phyloP scores from a whole-genome alignment of 192 early-diverging fungal genomes.

The Chytriomyces sp. region DNA sequence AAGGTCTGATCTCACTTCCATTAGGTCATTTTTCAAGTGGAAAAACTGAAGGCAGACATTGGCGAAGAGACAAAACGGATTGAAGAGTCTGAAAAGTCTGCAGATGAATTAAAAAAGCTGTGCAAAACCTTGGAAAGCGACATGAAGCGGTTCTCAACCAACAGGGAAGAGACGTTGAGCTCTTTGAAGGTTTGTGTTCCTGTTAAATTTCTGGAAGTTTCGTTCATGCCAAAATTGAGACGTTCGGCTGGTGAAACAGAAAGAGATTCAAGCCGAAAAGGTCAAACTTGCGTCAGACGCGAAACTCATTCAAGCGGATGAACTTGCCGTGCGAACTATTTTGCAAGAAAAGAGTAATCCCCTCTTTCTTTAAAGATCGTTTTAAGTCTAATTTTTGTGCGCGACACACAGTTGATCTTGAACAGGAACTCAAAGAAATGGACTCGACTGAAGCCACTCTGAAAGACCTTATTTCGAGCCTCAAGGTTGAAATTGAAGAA shows the following conservation, averaged over 20 bases:
- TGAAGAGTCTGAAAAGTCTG: slow-evolving; percentile 1
- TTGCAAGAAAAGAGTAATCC: slow-evolving; percentile 64
- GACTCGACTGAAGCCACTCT: slow-evolving; percentile 23
- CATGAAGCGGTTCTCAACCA: slow-evolving; percentile 86
- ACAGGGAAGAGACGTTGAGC: slow-evolving; percentile 89
- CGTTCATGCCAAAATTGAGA: background rate
- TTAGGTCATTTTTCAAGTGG: slow-evolving; percentile 49
- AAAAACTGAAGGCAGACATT: slow-evolving; percentile 54
- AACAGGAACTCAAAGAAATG: slow-evolving; percentile 30
- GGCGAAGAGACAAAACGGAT: slow-evolving; percentile 63
- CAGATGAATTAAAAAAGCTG: background rate
- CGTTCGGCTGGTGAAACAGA: slow-evolving; percentile 39
- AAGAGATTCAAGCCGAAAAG: slow-evolving; percentile 71
- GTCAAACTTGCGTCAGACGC: slow-evolving; percentile 65
- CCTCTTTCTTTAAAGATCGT: too few species aligned
- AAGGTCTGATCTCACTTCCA: background rate
- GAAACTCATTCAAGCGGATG: slow-evolving; percentile 67
- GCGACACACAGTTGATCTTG: slow-evolving; percentile 42
- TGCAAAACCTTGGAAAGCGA: slow-evolving; percentile 57
- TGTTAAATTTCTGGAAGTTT: too few species aligned
- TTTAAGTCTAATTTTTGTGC: too few species aligned
- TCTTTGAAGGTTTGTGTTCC: slow-evolving; percentile 76
- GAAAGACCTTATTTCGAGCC: background rate
- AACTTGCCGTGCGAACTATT: slow-evolving; percentile 55
- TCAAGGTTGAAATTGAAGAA: background rate